Conservation (phyloP, 192 early-diverging fungal species). For the Backusella luteola region DNA sequence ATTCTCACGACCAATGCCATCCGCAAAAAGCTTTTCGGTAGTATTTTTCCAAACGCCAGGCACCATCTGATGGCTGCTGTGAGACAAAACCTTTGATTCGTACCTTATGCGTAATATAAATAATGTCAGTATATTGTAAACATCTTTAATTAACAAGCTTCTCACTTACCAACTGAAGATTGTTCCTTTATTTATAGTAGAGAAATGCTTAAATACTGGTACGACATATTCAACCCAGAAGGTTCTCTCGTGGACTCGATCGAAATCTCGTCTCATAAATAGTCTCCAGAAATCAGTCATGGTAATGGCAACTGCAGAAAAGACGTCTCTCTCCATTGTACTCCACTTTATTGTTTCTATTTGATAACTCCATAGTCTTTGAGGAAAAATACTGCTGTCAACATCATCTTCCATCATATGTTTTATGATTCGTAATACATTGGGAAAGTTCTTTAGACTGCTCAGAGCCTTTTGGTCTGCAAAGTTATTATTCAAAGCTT, state of each 20-base stretch:
- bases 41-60: background rate
- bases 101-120: background rate
- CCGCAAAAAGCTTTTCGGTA: background rate
- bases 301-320: background rate
- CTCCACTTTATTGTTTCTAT: background rate
- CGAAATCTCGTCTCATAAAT: constrained; percentile 8
- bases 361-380: constrained; percentile 3
- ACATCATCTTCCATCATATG: constrained; percentile 13
- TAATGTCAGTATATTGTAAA: constrained; percentile 9
- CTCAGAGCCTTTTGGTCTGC: constrained; percentile 7
- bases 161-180: background rate
- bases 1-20: constrained; percentile 4
- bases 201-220: background rate
- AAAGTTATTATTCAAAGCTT: constrained; percentile 2
- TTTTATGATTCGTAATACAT: constrained; percentile 10
- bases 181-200: background rate
- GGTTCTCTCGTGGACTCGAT: constrained; percentile 4
- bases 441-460: constrained; percentile 8
- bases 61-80: background rate
- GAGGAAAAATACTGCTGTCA: constrained; percentile 10
- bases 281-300: constrained; percentile 14
- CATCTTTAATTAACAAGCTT: constrained; percentile 1
- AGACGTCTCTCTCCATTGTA: background rate
- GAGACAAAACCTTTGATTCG: constrained; percentile 1
- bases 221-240: constrained; percentile 6